A percentile compares a stretch with the other conserved stretches of the same genome.
Conservation (phyloP, 257 asterid genomes). For the Solanum ossicruentum region DNA sequence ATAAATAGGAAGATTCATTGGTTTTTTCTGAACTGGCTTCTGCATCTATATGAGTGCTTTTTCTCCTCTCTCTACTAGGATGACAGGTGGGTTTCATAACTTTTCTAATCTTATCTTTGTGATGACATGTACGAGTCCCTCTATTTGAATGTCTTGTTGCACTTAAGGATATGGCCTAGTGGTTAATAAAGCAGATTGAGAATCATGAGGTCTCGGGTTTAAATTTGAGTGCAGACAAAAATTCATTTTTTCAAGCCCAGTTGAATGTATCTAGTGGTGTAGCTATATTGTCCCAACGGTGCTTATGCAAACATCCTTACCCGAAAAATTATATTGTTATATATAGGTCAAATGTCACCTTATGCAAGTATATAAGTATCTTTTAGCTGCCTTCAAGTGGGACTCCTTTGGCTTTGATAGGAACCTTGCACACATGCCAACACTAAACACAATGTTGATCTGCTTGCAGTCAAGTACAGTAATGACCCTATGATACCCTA, state of each 20-base stretch:
- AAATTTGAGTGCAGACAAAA: neutral
- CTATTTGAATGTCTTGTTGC: neutral
- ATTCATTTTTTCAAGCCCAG: neutral
- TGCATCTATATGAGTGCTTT: neutral
- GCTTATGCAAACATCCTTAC: neutral
- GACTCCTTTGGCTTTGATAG: no score
- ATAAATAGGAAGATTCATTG: neutral
- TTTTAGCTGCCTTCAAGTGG: no score
- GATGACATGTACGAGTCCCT: neutral
- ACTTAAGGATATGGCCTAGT: neutral
- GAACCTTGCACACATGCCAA: no score
- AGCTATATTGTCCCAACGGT: neutral
- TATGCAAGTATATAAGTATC: neutral
- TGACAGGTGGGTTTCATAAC: neutral
- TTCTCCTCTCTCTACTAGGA: neutral
- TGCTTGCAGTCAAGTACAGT: no score
- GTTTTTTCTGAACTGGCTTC: neutral
- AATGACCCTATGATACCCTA: no score
- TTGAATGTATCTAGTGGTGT: neutral
- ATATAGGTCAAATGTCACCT: neutral
- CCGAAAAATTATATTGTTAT: neutral
- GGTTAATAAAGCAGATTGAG: neutral
- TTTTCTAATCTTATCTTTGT: neutral
- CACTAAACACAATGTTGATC: no score
- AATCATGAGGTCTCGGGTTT: neutral